These are phyloP conservation scores for Heterobasidion parviporum DNA, from an alignment of 1,284 basidiomycete genomes.

Conservation along the genomic window DNA sequence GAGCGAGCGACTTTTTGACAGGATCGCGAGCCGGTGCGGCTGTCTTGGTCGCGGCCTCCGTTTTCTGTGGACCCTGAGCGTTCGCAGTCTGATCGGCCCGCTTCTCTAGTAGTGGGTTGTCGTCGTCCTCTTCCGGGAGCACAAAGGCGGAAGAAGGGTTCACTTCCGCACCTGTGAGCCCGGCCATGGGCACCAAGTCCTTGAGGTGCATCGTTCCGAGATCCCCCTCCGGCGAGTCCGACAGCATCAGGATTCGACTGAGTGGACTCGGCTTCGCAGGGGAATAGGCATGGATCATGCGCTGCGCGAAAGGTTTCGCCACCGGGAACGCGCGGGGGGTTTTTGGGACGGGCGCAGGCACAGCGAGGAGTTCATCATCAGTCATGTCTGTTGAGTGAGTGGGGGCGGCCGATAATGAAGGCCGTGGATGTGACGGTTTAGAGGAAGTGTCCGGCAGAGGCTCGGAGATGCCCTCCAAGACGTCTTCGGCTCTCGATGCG, in stretches of 20 bases:
- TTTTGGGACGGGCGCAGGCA: slow-evolving; percentile 7
- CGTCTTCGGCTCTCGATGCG: not conserved
- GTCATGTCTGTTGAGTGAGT: not conserved
- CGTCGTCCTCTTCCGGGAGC: slow-evolving; percentile 11
- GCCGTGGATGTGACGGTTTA: not conserved
- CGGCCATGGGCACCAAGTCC: not conserved
- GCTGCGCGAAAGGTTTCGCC: slow-evolving; percentile 57
- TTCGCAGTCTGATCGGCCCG: not conserved
- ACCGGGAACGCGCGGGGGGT: slow-evolving; percentile 43
- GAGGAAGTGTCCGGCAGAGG: not conserved
- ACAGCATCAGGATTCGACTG: slow-evolving; percentile 64
- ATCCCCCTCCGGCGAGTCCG: slow-evolving; percentile 41
- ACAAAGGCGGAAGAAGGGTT: not conserved
- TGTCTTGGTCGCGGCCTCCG: slow-evolving; percentile 1
- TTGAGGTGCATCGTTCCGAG: slow-evolving; percentile 15
- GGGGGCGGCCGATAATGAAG: not conserved
- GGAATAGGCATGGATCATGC: slow-evolving; percentile 72
- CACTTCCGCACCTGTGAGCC: not conserved
- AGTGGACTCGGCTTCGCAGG: slow-evolving; percentile 70
- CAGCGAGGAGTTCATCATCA: slow-evolving; percentile 1
- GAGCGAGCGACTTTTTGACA: not conserved
- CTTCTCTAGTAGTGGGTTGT: slow-evolving; percentile 11
- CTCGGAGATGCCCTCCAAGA: not conserved
- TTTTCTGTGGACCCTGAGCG: not conserved
- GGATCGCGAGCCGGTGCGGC: not conserved